Conservation (phyloP, 345 rosid genomes). For the Eucalyptus microcorys region DNA sequence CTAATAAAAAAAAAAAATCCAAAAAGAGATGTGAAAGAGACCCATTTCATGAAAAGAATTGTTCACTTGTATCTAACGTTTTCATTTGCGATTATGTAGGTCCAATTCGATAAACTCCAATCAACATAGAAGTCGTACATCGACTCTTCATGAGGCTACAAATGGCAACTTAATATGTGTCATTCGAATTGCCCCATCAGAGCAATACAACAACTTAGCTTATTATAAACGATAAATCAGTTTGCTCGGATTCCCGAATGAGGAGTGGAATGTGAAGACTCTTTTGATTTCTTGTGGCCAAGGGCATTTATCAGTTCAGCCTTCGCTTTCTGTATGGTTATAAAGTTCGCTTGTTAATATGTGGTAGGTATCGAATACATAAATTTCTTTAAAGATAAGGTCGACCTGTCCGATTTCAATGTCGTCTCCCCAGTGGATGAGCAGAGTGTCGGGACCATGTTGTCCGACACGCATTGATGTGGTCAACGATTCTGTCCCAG, state of each 20-base stretch:
- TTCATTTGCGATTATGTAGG: not conserved
- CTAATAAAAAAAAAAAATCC: not conserved
- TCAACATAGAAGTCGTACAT: not conserved
- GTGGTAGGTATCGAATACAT: not conserved
- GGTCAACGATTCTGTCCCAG: not conserved
- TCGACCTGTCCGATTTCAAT: not conserved
- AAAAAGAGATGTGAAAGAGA: not conserved
- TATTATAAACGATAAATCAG: not conserved
- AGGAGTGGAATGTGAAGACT: not conserved
- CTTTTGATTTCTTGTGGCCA: not conserved
- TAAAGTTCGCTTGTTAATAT: not conserved
- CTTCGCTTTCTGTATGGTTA: not conserved
- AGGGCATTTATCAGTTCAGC: not conserved
- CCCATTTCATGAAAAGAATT: not conserved
- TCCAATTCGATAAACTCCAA: not conserved
- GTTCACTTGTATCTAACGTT: not conserved
- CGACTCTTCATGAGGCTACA: not conserved
- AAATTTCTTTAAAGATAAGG: not conserved
- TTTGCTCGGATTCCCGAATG: not conserved
- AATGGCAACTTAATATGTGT: not conserved
- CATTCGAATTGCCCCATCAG: not conserved
- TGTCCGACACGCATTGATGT: not conserved
- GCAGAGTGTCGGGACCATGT: not conserved
- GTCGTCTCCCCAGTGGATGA: not conserved
- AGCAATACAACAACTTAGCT: not conserved